Conservation (phyloP, 805 yeast species). For the Metschnikowia lachancei region DNA sequence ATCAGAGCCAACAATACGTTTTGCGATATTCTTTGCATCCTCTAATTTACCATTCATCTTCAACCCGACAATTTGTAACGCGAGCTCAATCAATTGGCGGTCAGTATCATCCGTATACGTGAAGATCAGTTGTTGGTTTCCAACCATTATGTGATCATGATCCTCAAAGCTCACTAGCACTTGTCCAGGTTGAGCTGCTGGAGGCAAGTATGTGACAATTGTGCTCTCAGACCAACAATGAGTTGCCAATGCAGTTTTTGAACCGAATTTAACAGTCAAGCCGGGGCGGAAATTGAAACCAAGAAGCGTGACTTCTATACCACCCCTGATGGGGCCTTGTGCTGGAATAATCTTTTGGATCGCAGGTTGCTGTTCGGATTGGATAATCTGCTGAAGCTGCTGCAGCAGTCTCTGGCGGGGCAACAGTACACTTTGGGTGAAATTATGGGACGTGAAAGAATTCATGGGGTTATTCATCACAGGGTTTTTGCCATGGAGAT, state of each 20-base stretch:
- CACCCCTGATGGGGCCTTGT: slow-evolving; percentile 95
- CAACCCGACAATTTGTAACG: slow-evolving; percentile 92
- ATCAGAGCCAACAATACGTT: slow-evolving; percentile 76
- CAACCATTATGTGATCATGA: slow-evolving; percentile 35
- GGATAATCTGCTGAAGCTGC: slow-evolving; percentile 15
- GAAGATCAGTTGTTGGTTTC: slow-evolving; percentile 58
- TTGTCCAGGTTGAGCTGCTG: slow-evolving; percentile 85
- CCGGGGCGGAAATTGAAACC: slow-evolving; percentile 88
- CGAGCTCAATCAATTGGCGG: slow-evolving; percentile 88
- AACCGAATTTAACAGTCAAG: slow-evolving; percentile 81
- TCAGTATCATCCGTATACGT: slow-evolving; percentile 96
- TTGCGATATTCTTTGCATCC: slow-evolving; percentile 92
- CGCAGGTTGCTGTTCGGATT: slow-evolving; percentile 16
- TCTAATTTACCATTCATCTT: slow-evolving; percentile 95
- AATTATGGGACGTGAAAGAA: slow-evolving; percentile 3
- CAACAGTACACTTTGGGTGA: slow-evolving; percentile 11
- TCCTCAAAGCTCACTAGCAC: slow-evolving; percentile 82
- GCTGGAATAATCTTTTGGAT: slow-evolving; percentile 91
- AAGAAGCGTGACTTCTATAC: slow-evolving; percentile 86
- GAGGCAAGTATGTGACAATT: slow-evolving; percentile 90
- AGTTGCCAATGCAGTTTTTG: slow-evolving; percentile 72
- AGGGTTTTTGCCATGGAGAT: slow-evolving; percentile 13
- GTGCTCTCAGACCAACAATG: slow-evolving; percentile 97
- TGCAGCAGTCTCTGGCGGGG: slow-evolving; percentile 20
- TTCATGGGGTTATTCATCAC: slow-evolving; percentile 1